Evolutionary conservation across 179 eudicot species (phyloP).

Genomic region (Beta corolliflora): DNA sequence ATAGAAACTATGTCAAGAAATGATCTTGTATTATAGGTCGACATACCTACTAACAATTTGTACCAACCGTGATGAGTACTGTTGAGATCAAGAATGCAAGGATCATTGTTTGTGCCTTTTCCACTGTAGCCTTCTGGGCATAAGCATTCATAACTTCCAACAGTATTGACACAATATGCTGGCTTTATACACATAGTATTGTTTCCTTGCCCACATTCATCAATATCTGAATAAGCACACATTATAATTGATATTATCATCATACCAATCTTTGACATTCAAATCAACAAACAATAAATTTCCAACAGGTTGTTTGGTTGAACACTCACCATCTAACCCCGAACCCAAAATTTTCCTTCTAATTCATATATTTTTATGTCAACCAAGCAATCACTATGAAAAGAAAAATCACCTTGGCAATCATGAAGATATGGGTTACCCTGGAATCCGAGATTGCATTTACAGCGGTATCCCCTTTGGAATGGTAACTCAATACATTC

Average conservation of each 20-base stretch:
- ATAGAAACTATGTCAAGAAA: no score
- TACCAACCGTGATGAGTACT: background rate
- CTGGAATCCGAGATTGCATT: constrained; percentile 9
- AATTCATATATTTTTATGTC: no score
- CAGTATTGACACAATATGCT: constrained; percentile 12
- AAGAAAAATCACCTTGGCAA: constrained; percentile 9
- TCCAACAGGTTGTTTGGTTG: no score
- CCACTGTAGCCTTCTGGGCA: constrained; percentile 10
- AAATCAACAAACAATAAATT: background rate
- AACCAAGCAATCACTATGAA: background rate
- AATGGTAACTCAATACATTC: background rate
- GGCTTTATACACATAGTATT: background rate
- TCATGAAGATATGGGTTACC: constrained; percentile 16
- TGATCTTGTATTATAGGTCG: background rate
- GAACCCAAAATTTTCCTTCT: no score
- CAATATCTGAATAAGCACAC: background rate
- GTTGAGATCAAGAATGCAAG: constrained; percentile 6
- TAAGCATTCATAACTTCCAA: constrained; percentile 8
- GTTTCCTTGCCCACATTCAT: constrained; percentile 7
- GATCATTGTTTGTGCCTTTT: constrained; percentile 4
- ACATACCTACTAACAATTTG: constrained; percentile 17
- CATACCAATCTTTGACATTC: background rate
- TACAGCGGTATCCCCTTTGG: constrained; percentile 6
- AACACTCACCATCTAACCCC: no score
- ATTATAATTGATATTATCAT: background rate